Percentiles rank a stretch among this genome's conserved stretches.
phyloP scores from a whole-genome alignment of 139 green algal genomes.

The Closterium sp. region DNA sequence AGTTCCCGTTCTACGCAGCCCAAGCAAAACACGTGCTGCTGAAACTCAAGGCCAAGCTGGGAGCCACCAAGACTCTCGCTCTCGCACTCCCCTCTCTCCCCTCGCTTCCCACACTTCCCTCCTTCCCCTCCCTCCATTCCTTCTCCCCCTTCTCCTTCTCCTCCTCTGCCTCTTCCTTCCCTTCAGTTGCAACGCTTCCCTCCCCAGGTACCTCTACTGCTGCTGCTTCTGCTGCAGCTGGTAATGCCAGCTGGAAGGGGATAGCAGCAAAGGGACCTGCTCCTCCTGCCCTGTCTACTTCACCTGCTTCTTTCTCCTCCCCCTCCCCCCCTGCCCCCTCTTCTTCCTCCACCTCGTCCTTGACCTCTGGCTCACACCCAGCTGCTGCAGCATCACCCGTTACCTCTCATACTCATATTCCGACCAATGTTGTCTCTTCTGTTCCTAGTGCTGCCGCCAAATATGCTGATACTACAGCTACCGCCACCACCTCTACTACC shows the following conservation, averaged over 20 bases:
- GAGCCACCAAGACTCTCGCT: not conserved
- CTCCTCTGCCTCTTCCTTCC: not conserved
- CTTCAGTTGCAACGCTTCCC: not conserved
- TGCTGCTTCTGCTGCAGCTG: not conserved
- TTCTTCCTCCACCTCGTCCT: not conserved
- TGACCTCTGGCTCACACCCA: not conserved
- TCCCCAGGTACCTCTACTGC: not conserved
- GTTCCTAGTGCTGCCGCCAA: not conserved
- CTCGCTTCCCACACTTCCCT: not conserved
- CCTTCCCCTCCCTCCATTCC: not conserved
- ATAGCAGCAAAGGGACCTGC: not conserved
- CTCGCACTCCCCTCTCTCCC: not conserved
- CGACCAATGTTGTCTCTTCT: not conserved
- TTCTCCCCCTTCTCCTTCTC: not conserved
- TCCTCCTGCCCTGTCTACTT: not conserved
- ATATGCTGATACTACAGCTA: not conserved
- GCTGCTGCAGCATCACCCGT: too few species aligned
- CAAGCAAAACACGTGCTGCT: constrained; percentile 33
- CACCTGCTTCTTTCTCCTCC: not conserved
- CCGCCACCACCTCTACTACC: too few species aligned
- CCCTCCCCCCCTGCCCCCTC: too few species aligned
- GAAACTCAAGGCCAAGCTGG: constrained; percentile 37
- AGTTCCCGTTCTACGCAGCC: constrained; percentile 45
- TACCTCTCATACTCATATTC: not conserved
- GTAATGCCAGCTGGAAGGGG: not conserved